Conservation (phyloP, 2,329 filamentous ascomycete genomes). For the Cordyceps tenuipes region DNA sequence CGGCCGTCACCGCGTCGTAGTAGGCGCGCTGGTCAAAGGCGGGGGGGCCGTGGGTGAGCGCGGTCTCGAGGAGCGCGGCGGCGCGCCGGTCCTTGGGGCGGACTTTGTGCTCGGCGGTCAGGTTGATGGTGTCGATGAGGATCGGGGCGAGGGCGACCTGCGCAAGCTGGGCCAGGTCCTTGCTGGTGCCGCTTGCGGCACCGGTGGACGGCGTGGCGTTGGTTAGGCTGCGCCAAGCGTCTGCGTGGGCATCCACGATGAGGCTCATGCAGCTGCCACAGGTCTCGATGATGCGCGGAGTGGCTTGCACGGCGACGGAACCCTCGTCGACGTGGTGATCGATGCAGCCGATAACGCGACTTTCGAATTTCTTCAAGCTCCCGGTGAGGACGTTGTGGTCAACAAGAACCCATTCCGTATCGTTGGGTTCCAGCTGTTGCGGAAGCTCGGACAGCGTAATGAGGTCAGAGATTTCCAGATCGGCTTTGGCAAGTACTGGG, state of each 20-base stretch:
- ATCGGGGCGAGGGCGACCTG: conserved; percentile 61
- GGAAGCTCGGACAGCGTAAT: conserved; percentile 51
- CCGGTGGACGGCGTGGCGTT: neutral
- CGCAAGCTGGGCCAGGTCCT: conserved; percentile 51
- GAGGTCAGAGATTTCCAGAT: conserved; percentile 51
- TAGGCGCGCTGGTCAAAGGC: conserved; percentile 47
- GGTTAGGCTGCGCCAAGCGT: conserved; percentile 47
- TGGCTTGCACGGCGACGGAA: conserved; percentile 35
- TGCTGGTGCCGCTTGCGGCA: conserved; percentile 13
- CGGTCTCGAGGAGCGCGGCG: conserved; percentile 47
- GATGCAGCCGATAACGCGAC: conserved; percentile 54
- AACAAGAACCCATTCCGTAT: conserved; percentile 64
- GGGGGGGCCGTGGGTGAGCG: conserved; percentile 27
- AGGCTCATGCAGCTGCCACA: conserved; percentile 68
- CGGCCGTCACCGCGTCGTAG: conserved; percentile 49
- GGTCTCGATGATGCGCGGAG: conserved; percentile 54
- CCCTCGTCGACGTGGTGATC: conserved; percentile 75
- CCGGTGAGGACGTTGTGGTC: conserved; percentile 73
- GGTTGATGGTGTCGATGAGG: conserved; percentile 63
- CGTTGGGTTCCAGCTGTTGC: conserved; percentile 36
- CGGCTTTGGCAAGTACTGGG: conserved; percentile 54
- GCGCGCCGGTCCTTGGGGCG: conserved; percentile 52
- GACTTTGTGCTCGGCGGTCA: conserved; percentile 56
- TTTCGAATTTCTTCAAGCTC: conserved; percentile 42
- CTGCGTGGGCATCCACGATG: conserved; percentile 50